Evolutionary conservation across 257 asterid genomes (phyloP).

Genomic region (Nicotiana obtusifolia): DNA sequence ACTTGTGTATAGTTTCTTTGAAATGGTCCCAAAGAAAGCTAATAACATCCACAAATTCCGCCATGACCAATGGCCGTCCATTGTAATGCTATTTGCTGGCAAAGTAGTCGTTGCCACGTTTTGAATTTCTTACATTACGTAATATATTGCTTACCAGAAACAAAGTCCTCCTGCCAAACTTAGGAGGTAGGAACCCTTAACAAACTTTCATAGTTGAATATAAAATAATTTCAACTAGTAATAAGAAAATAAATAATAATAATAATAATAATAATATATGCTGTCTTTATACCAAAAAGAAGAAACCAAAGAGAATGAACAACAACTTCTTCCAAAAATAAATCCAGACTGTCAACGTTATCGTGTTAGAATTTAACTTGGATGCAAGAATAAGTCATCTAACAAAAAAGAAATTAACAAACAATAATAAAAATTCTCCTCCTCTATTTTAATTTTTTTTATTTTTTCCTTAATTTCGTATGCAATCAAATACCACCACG

Average conservation of each 20-base stretch:
- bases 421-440: background rate
- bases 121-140: background rate
- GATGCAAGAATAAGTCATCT: constrained; percentile 1
- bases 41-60: constrained; percentile 7
- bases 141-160: background rate
- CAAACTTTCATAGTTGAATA: background rate
- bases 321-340: background rate
- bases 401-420: background rate
- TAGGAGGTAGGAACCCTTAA: background rate
- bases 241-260: background rate
- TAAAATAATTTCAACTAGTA: background rate
- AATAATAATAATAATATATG: background rate
- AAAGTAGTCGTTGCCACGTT: constrained; percentile 1
- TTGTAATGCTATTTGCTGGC: background rate
- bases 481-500: no score
- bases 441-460: background rate
- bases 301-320: background rate
- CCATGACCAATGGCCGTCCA: constrained; percentile 6
- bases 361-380: background rate
- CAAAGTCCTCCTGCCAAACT: background rate
- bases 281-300: background rate
- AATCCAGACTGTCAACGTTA: background rate
- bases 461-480: no score
- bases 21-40: background rate
- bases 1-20: background rate